Base-by-base conservation (phyloP, 2,329 filamentous ascomycete species). In the Colletotrichum sp. region DNA sequence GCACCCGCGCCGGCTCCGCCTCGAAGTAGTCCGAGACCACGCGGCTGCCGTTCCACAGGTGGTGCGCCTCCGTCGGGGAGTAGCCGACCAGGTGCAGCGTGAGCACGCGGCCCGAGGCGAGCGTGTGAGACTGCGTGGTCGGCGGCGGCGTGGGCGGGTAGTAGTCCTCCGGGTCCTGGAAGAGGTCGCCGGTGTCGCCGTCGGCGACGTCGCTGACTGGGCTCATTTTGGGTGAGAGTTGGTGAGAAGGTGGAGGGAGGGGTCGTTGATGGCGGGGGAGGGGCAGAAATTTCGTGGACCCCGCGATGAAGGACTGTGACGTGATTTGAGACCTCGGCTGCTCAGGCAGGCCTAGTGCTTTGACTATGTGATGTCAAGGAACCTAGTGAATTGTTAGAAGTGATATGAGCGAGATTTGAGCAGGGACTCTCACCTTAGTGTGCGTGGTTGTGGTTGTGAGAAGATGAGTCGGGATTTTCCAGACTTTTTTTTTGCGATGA, bases 21-120 rank as follows among this genome's bases (percentile, higher is more conserved):
- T 98, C 95, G 74, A 98, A 92, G 85, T 96, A 96, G 79, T 92
- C 89, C 18, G 96, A 92, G 65, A 96, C 90, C 52, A 95, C 92
- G 77, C 95, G 93, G 76, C 94, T 93, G 76, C 95, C 96, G 84
- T 98, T 98, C 96, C 96, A 99, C 34, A 98, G 90, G 78, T 95
- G 90, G 85, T 98, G 95, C 18, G 95, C 96, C 91, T 98, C 98
- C 16, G 98, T 91, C 28, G 96, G 95, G 87, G 95, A 96, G 84
- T 95, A 93, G 76, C 96, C 96, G 60, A 98, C 95, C 86, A 98
- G 91, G 80, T 95, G 92, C 78, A 98, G 90, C 67, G 88, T 91
- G 78, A 98, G 87, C 32, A 88, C 87, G 78, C 92, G 83, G 76
- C 94, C 95, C 44, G 90, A 92, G 72, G 91, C 87, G 82, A 96